Conservation (phyloP, 2,329 filamentous ascomycete genomes). For the Nemania sp. region DNA sequence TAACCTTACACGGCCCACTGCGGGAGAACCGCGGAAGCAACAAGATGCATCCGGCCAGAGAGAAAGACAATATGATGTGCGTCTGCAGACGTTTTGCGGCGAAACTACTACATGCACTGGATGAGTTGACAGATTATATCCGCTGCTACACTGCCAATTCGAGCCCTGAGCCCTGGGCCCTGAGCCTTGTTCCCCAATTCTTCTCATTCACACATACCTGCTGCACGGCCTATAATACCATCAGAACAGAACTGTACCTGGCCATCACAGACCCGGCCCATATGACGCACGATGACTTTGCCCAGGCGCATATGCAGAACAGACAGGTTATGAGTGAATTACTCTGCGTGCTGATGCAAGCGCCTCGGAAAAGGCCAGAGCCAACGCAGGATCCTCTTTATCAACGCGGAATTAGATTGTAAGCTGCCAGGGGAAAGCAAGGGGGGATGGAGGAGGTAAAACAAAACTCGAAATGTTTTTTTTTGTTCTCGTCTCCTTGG, state of each 20-base stretch:
- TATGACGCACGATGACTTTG: slow-evolving; percentile 28
- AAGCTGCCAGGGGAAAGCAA: slow-evolving; percentile 1
- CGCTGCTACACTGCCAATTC: slow-evolving; percentile 17
- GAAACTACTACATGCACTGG: slow-evolving; percentile 38
- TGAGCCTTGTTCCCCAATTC: slow-evolving; percentile 4
- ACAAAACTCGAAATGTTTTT: background rate
- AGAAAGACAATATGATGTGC: slow-evolving; percentile 45
- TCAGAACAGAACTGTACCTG: background rate
- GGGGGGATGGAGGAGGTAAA: slow-evolving; percentile 1
- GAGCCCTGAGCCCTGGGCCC: slow-evolving; percentile 9
- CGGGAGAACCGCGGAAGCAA: slow-evolving; percentile 50
- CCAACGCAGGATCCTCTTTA: slow-evolving; percentile 4
- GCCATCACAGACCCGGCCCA: slow-evolving; percentile 13
- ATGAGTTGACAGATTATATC: slow-evolving; percentile 29
- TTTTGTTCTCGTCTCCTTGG: slow-evolving; percentile 3
- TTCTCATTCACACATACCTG: background rate
- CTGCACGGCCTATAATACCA: slow-evolving; percentile 2
- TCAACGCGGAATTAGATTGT: slow-evolving; percentile 6
- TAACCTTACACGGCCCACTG: slow-evolving; percentile 42
- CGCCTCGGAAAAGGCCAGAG: slow-evolving; percentile 6
- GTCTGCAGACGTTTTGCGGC: slow-evolving; percentile 41
- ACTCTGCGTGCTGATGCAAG: slow-evolving; percentile 22
- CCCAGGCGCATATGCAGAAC: slow-evolving; percentile 26
- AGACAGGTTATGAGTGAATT: slow-evolving; percentile 20
- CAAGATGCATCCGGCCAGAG: slow-evolving; percentile 43